phyloP scores from a whole-genome alignment of 192 early-diverging fungal genomes.

The Backusella tuberculispora region DNA sequence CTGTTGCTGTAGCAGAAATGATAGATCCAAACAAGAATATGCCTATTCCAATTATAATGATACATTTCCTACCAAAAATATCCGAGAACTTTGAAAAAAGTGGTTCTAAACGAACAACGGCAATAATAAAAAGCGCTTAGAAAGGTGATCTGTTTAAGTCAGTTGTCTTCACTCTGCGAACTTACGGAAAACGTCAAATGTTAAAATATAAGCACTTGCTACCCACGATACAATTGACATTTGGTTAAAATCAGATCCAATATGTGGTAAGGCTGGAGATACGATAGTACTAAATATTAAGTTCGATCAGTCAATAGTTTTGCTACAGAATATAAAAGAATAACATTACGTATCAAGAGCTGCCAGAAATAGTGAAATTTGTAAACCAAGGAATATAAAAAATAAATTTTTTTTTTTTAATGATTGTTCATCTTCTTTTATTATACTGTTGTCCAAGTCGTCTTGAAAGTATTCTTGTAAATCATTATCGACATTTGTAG shows the following conservation, averaged over 20 bases:
- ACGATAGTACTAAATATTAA: constrained; percentile 68
- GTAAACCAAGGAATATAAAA: constrained; percentile 16
- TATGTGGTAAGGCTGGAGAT: constrained; percentile 68
- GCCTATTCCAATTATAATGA: constrained; percentile 72
- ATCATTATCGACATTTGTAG: background rate
- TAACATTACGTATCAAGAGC: constrained; percentile 24
- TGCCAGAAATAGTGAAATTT: constrained; percentile 26
- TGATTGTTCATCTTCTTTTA: background rate
- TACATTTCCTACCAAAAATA: constrained; percentile 77
- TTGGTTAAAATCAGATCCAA: constrained; percentile 68
- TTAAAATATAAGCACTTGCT: constrained; percentile 69
- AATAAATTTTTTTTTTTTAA: background rate
- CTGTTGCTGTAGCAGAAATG: constrained; percentile 73
- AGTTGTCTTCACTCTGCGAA: background rate
- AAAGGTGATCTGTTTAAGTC: background rate
- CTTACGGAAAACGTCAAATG: constrained; percentile 40
- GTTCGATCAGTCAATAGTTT: background rate
- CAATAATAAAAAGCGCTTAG: background rate
- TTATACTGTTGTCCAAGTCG: background rate
- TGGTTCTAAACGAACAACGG: constrained; percentile 32
- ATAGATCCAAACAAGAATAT: constrained; percentile 83
- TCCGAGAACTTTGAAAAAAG: constrained; percentile 85
- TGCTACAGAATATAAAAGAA: background rate
- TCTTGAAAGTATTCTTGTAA: background rate
- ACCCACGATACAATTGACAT: constrained; percentile 76